Evolutionary conservation across 192 early-diverging fungal species (phyloP).

Genomic region (Phycomyces nitens): DNA sequence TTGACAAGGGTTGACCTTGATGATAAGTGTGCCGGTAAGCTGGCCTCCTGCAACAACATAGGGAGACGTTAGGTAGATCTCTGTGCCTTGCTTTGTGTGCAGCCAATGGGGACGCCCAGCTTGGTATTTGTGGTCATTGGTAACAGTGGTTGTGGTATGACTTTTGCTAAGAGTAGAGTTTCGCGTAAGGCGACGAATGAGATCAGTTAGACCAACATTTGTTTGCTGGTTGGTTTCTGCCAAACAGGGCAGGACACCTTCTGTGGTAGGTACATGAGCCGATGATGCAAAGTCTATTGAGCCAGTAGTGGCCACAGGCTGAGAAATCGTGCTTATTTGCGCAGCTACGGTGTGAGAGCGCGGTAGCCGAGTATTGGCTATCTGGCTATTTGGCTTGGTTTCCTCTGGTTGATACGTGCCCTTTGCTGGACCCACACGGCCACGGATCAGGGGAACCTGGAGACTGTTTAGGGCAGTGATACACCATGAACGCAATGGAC

Average conservation of each 20-base stretch:
- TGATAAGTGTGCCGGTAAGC: slow-evolving; percentile 9
- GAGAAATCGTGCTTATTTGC: not conserved
- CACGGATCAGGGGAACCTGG: not conserved
- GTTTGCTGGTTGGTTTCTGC: not conserved
- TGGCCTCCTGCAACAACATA: slow-evolving; percentile 16
- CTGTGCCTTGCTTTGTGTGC: slow-evolving; percentile 1
- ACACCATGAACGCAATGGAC: not conserved
- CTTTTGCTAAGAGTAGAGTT: slow-evolving; percentile 1
- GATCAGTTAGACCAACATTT: not conserved
- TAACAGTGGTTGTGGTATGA: not conserved
- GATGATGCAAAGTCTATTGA: too few species aligned
- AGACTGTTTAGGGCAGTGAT: not conserved
- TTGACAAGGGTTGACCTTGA: not conserved
- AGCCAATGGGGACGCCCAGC: slow-evolving; percentile 8
- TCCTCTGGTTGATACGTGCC: too few species aligned
- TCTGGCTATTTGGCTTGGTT: too few species aligned
- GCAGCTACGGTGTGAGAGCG: not conserved
- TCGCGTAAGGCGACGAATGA: slow-evolving; percentile 8
- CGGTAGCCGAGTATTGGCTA: not conserved
- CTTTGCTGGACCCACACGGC: not conserved
- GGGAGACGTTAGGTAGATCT: slow-evolving; percentile 22
- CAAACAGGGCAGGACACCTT: not conserved
- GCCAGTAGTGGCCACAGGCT: too few species aligned
- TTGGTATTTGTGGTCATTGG: not conserved
- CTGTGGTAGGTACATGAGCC: not conserved